Conservation (phyloP, 305 asterid genomes). For the Plantago coronopus region DNA sequence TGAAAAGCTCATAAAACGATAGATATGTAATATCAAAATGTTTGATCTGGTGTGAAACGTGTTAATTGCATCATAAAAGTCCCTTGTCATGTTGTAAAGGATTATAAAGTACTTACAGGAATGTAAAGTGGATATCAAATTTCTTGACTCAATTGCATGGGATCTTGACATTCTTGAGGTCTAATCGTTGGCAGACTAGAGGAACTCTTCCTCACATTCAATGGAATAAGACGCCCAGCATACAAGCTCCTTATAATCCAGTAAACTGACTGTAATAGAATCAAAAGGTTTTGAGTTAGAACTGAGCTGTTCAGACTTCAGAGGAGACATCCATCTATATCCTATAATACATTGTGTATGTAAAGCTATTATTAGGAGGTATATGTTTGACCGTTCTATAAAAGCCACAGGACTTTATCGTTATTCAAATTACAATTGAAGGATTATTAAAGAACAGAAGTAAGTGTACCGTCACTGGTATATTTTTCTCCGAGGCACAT, state of each 20-base stretch:
- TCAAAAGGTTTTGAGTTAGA: constrained; percentile 17
- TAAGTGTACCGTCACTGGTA: constrained; percentile 53
- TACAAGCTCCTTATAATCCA: constrained; percentile 75
- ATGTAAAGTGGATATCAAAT: constrained; percentile 32
- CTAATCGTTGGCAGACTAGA: constrained; percentile 25
- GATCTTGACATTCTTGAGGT: constrained; percentile 36
- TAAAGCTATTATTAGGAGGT: neutral
- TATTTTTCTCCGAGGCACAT: constrained; percentile 61
- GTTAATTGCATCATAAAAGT: neutral
- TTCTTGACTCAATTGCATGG: constrained; percentile 56
- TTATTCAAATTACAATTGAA: neutral
- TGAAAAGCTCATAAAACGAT: too few relatives aligned
- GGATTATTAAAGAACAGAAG: constrained; percentile 8
- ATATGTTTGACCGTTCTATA: neutral
- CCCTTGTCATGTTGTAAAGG: neutral
- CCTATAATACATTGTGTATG: neutral
- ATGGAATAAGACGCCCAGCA: constrained; percentile 53
- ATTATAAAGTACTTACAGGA: constrained; percentile 21
- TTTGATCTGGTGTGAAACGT: too few relatives aligned
- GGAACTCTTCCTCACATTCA: constrained; percentile 38
- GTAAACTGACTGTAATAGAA: constrained; percentile 53
- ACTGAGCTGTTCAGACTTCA: constrained; percentile 3
- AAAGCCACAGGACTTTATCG: neutral
- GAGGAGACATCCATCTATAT: neutral
- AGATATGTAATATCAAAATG: too few relatives aligned